These are phyloP conservation scores for Eragrostis tef DNA, from an alignment of 202 grass and related monocot species.

Conservation along the genomic window DNA sequence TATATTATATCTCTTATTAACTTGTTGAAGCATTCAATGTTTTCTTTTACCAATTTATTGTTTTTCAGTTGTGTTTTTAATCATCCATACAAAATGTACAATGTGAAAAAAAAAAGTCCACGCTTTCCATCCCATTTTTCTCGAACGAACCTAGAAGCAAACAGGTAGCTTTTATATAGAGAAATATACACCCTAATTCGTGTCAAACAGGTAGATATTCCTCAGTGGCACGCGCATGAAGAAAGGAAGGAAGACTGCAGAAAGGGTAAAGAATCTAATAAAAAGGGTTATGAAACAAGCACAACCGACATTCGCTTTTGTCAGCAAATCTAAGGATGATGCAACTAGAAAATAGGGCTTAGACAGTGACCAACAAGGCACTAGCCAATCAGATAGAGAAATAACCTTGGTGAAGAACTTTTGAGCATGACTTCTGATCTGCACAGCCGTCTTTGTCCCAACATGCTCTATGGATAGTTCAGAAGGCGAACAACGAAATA, in stretches of 20 bases:
- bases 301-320: conserved; percentile 5
- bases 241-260: conserved; percentile 8
- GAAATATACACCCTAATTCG: too few species aligned
- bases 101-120: too few species aligned
- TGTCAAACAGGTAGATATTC: too few species aligned
- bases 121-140: too few species aligned
- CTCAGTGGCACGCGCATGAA: conserved; percentile 11
- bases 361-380: conserved; percentile 34
- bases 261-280: background rate
- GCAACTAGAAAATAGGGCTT: conserved; percentile 32
- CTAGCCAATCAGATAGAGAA: conserved; percentile 54
- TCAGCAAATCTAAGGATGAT: conserved; percentile 34
- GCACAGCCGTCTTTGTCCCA: conserved; percentile 93
- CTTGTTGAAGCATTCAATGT: too few species aligned
- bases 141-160: too few species aligned
- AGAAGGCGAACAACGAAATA: conserved; percentile 38
- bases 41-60: too few species aligned
- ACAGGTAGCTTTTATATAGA: too few species aligned
- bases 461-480: conserved; percentile 75
- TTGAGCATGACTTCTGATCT: conserved; percentile 96
- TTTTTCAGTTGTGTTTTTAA: too few species aligned
- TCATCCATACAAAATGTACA: too few species aligned
- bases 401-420: conserved; percentile 94
- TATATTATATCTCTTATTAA: too few species aligned
- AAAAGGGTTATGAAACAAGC: conserved; percentile 31